Conservation (phyloP, 805 yeast species). For the Pichia thaimueangensis region DNA sequence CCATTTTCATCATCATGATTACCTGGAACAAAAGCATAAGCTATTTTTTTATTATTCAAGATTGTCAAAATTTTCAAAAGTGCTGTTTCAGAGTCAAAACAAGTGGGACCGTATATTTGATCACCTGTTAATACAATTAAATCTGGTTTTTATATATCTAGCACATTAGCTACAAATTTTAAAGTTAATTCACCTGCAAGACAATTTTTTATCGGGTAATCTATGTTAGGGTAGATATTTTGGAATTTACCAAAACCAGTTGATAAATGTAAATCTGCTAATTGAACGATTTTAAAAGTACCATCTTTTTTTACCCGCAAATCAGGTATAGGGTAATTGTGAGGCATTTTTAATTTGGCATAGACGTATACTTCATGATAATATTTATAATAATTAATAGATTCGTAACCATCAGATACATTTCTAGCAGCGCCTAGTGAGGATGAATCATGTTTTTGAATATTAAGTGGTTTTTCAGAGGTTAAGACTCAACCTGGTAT, state of each 20-base stretch:
- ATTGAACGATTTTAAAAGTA: conserved; percentile 72
- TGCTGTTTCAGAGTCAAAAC: conserved; percentile 79
- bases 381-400: conserved; percentile 12
- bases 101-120: conserved; percentile 73
- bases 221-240: conserved; percentile 52
- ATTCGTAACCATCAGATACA: conserved; percentile 1
- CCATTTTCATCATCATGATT: conserved; percentile 97
- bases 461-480: conserved; percentile 8
- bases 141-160: conserved; percentile 78
- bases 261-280: conserved; percentile 89
- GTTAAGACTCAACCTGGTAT: conserved; percentile 56
- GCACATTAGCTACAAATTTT: conserved; percentile 50
- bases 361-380: conserved; percentile 14
- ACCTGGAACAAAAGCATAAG: conserved; percentile 83
- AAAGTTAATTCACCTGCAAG: conserved; percentile 73
- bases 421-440: conserved; percentile 3
- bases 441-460: conserved; percentile 3
- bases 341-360: conserved; percentile 8
- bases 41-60: conserved; percentile 58
- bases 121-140: conserved; percentile 87
- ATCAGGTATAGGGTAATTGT: conserved; percentile 24
- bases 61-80: conserved; percentile 66
- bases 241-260: conserved; percentile 76
- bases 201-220: conserved; percentile 43
- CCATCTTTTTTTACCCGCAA: conserved; percentile 40